Conservation (phyloP, 2,329 filamentous ascomycete species). For the Sporothrix brunneoviolacea region DNA sequence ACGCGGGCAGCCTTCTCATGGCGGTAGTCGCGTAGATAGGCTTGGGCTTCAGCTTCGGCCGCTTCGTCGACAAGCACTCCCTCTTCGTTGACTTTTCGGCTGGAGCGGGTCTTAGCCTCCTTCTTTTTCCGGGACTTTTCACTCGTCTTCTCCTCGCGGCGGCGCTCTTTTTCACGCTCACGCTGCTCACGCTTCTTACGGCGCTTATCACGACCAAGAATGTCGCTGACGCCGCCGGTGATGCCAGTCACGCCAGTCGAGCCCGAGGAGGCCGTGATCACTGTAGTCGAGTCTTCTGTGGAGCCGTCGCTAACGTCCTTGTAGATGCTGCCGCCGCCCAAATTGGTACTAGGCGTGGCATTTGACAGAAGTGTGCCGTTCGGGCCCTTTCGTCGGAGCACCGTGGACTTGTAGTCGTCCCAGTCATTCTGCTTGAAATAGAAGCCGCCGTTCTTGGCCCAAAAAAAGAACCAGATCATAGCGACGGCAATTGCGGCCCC, state of each 20-base stretch:
- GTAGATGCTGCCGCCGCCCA: slow-evolving; percentile 84
- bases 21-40: slow-evolving; percentile 75
- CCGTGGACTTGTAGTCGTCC: slow-evolving; percentile 97
- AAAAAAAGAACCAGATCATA: slow-evolving; percentile 97
- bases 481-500: slow-evolving; percentile 67
- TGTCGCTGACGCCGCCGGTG: slow-evolving; percentile 51
- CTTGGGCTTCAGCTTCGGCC: slow-evolving; percentile 56
- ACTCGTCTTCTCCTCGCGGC: slow-evolving; percentile 28
- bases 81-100: slow-evolving; percentile 48
- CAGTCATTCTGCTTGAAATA: slow-evolving; percentile 79
- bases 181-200: slow-evolving; percentile 47
- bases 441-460: slow-evolving; percentile 94
- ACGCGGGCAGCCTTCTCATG: slow-evolving; percentile 81
- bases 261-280: slow-evolving; percentile 17
- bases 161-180: slow-evolving; percentile 39
- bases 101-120: slow-evolving; percentile 28
- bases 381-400: slow-evolving; percentile 79
- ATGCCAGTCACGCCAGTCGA: slow-evolving; percentile 41
- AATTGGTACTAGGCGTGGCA: slow-evolving; percentile 71
- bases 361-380: slow-evolving; percentile 81
- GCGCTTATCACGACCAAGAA: slow-evolving; percentile 48
- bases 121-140: slow-evolving; percentile 37
- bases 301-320: slow-evolving; percentile 55
- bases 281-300: slow-evolving; percentile 36
- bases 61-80: slow-evolving; percentile 57